Evolutionary conservation across 257 asterid species (phyloP).

Genomic region (Nicotiana benthamiana): DNA sequence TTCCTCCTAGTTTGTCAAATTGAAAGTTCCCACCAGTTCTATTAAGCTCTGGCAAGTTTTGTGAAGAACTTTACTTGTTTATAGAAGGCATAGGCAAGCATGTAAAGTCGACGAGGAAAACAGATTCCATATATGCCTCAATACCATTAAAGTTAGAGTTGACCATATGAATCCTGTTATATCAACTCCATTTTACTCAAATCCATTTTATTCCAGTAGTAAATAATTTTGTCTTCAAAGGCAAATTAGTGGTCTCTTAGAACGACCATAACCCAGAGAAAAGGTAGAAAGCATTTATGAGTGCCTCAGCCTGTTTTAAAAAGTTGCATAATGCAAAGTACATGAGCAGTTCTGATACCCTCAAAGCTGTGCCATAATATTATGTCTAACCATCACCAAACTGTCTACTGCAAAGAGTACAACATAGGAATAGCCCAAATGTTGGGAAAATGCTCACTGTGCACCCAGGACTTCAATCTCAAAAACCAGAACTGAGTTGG

Average conservation of each 20-base stretch:
- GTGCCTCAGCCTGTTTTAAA: background rate
- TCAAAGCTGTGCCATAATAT: background rate
- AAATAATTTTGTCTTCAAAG: background rate
- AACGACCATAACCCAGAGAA: background rate
- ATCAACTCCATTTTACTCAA: background rate
- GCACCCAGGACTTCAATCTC: slow-evolving; percentile 81
- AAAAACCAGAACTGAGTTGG: slow-evolving; percentile 67
- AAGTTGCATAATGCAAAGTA: background rate
- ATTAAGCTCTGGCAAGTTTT: background rate
- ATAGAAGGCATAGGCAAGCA: background rate
- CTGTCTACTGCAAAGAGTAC: background rate
- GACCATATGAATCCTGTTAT: background rate
- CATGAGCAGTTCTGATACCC: background rate
- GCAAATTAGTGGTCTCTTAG: background rate
- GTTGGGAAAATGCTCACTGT: slow-evolving; percentile 19
- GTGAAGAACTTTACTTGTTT: background rate
- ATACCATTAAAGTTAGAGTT: background rate
- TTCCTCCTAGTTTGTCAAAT: background rate
- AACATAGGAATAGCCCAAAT: background rate
- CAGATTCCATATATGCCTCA: background rate
- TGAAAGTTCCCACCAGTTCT: background rate
- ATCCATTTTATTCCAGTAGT: background rate
- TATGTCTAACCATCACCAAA: background rate
- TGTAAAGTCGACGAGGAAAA: background rate
- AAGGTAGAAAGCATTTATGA: background rate